Conservation (phyloP, 768 basidiomycete species). For the Termitomyces sp. region DNA sequence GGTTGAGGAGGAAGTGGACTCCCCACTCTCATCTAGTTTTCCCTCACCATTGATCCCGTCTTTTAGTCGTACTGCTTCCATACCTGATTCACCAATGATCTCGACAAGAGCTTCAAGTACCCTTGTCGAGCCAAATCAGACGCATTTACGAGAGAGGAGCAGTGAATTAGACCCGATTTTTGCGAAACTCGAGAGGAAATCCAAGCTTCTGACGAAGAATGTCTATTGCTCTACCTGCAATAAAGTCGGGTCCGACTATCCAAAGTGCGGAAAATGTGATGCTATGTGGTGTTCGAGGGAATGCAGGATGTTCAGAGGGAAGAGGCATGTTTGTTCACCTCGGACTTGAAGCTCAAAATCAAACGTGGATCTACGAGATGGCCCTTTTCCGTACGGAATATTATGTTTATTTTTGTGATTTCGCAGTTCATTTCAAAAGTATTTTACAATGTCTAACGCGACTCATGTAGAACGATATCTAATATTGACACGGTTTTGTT, state of each 20-base stretch:
- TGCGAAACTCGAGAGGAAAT: slow-evolving; percentile 46
- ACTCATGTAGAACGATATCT: not conserved
- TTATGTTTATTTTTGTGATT: not conserved
- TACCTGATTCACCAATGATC: slow-evolving; percentile 12
- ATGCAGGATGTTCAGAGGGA: slow-evolving; percentile 51
- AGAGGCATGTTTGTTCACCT: slow-evolving; percentile 44
- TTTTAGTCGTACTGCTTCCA: slow-evolving; percentile 40
- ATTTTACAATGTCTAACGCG: not conserved
- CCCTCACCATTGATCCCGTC: slow-evolving; percentile 25
- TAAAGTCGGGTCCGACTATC: slow-evolving; percentile 52
- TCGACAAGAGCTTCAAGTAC: slow-evolving; percentile 19
- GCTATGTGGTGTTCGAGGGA: slow-evolving; percentile 63
- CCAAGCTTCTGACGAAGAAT: slow-evolving; percentile 41
- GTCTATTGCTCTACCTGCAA: slow-evolving; percentile 48
- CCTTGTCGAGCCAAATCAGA: slow-evolving; percentile 3
- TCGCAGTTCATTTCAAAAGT: not conserved
- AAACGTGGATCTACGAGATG: not conserved
- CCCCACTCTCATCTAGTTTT: slow-evolving; percentile 16
- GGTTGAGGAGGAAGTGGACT: slow-evolving; percentile 17
- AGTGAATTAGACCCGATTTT: slow-evolving; percentile 43
- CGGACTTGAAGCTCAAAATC: not conserved
- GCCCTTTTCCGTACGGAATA: not conserved
- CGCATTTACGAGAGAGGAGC: slow-evolving; percentile 5
- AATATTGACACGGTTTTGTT: not conserved
- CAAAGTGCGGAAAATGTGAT: slow-evolving; percentile 57